Evolutionary conservation across 2,329 filamentous ascomycete genomes (phyloP), one percentile per base, ranked within the genome.

Genomic region (Aspergillus glaucus): DNA sequence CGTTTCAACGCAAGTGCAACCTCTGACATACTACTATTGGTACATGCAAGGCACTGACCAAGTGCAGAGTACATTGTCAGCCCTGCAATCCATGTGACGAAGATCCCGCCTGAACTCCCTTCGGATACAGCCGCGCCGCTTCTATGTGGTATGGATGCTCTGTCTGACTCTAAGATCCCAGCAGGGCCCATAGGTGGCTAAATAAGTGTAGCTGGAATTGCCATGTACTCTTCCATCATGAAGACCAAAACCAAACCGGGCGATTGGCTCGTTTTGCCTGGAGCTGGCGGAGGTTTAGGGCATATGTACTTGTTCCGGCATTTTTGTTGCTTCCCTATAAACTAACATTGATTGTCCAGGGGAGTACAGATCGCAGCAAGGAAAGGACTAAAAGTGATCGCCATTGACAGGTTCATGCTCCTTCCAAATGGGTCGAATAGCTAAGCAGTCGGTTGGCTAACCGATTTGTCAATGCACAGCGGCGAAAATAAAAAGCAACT

Each of bases 201-300:
- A 36, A 17, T 5, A 1, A 19, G n/a, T 48, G 3, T 37, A 68
- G 67, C 67, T 28, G 67, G 67, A 5, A 65, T 70, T 42, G 63
- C 67, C 1, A 68, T 68, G 62, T 70, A 69, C 45, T 69, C 65
- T 9, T 68, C 67, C 1, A 66, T 70, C 14, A 63, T 61, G 54
- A 70, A 70, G 47, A 64, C 66, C 5, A 68, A 61, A 37, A 55
- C 66, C 22, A 57, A 58, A 17, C 57, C 60, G 0, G 67, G 66
- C 12, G 59, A 70, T 37, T 70, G 63, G 60, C 56, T 70, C 36
- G 64, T 62, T 19, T 57, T 70, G 8, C 54, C 65, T 10, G 67
- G 67, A 10, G 67, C 67, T 17, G 67, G 67, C 22, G 67, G 67
- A 19, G 67, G 67, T 0, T 44, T 70, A 9, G 67, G 67, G n/a